These are phyloP conservation scores for Gaillardinia entomophila DNA, from an alignment of 805 yeast species.

Conservation along the genomic window DNA sequence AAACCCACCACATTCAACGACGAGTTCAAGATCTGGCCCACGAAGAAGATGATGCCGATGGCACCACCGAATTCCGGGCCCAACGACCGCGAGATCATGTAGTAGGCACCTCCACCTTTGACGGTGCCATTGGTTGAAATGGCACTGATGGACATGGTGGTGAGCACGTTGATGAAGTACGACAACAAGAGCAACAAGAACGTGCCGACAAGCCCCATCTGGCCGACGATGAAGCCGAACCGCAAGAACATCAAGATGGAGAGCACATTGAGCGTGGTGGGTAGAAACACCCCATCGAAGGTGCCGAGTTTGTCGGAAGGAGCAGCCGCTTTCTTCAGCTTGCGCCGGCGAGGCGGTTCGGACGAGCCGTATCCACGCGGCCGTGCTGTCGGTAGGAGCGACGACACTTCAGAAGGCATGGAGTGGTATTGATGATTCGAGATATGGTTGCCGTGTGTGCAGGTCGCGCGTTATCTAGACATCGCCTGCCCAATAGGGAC, in stretches of 20 bases:
- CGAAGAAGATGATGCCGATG: slow-evolving; percentile 87
- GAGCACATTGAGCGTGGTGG: slow-evolving; percentile 86
- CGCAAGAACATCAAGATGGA: slow-evolving; percentile 93
- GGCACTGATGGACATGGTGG: slow-evolving; percentile 88
- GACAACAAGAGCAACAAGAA: slow-evolving; percentile 62
- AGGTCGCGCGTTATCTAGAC: no score
- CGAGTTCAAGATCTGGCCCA: slow-evolving; percentile 89
- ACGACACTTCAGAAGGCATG: no score
- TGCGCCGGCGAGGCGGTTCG: no score
- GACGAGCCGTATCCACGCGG: no score
- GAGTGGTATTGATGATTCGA: no score
- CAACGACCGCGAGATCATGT: slow-evolving; percentile 89
- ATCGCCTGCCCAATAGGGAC: no score
- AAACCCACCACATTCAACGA: slow-evolving; percentile 95
- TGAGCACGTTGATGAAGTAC: slow-evolving; percentile 74
- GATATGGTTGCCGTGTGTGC: no score
- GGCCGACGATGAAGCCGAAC: slow-evolving; percentile 93
- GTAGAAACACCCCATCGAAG: slow-evolving; percentile 85
- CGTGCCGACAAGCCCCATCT: slow-evolving; percentile 84
- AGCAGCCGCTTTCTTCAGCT: neutral
- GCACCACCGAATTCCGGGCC: slow-evolving; percentile 99
- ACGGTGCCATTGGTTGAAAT: slow-evolving; percentile 97
- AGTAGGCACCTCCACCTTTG: slow-evolving; percentile 97
- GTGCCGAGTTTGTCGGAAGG: slow-evolving; percentile 58
- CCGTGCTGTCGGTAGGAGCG: no score